Conservation (phyloP, 2,329 filamentous ascomycete species). For the Talaromyces sp. region DNA sequence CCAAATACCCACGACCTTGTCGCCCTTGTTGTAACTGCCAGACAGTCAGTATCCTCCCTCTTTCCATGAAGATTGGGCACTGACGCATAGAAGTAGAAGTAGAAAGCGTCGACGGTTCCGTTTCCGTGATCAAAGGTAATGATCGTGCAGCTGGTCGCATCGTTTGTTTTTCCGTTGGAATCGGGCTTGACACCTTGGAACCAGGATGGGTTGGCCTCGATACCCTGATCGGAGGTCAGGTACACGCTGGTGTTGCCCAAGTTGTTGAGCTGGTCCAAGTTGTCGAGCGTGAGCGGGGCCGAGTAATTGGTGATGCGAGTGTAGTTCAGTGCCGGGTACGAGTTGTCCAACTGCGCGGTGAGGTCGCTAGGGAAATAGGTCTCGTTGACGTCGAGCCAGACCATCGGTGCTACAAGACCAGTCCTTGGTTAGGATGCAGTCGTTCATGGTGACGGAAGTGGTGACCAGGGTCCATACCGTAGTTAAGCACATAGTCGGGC, state of each 20-base stretch:
- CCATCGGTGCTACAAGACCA: constrained; percentile 40
- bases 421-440: not conserved
- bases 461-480: not conserved
- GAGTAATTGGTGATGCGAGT: constrained; percentile 32
- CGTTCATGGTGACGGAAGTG: not conserved
- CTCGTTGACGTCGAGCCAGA: constrained; percentile 47
- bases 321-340: constrained; percentile 41
- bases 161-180: constrained; percentile 44
- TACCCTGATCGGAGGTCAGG: constrained; percentile 45
- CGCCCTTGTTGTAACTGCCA: constrained; percentile 48
- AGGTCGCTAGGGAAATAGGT: constrained; percentile 48
- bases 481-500: constrained; percentile 8
- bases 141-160: constrained; percentile 47
- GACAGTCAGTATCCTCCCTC: not conserved
- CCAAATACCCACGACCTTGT: constrained; percentile 44
- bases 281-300: constrained; percentile 40
- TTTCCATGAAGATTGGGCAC: constrained; percentile 8
- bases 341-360: constrained; percentile 41
- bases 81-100: constrained; percentile 58
- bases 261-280: constrained; percentile 44
- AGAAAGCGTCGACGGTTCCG: constrained; percentile 54
- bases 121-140: constrained; percentile 55
- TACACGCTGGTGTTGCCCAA: constrained; percentile 43
- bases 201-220: constrained; percentile 39
- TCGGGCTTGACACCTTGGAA: constrained; percentile 52